These are phyloP conservation scores for Vigna mungo DNA, from an alignment of 306 rosid genomes.

Conservation along the genomic window DNA sequence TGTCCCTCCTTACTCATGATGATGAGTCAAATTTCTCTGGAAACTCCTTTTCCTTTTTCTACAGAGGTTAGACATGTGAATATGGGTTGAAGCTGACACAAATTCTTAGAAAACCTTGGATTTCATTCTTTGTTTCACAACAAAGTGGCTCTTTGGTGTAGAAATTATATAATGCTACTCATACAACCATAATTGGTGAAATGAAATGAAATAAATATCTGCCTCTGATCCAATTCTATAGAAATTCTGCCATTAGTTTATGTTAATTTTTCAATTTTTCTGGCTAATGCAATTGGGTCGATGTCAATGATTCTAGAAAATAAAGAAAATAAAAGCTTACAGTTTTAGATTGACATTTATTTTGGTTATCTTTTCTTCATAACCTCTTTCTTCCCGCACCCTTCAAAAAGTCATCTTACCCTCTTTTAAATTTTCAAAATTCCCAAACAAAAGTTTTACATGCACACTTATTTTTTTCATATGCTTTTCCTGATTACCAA, in stretches of 20 bases:
- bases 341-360: no score
- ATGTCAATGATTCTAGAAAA: not conserved
- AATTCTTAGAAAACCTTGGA: conserved; percentile 44
- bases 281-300: not conserved
- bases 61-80: conserved; percentile 26
- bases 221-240: conserved; percentile 8
- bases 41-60: conserved; percentile 24
- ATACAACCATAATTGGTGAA: conserved; percentile 30
- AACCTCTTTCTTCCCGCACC: no score
- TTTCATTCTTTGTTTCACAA: conserved; percentile 33
- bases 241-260: conserved; percentile 6
- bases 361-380: no score
- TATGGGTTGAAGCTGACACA: conserved; percentile 37
- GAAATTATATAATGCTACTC: conserved; percentile 35
- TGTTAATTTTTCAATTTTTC: not conserved
- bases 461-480: no score
- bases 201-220: not conserved
- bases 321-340: not conserved
- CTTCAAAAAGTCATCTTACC: no score
- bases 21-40: conserved; percentile 29
- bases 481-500: no score
- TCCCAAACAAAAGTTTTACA: no score
- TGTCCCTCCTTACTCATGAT: conserved; percentile 28
- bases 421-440: no score
- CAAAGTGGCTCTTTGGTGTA: conserved; percentile 36